A percentile compares a stretch with the other conserved stretches of the same genome.
These are phyloP conservation scores for Aspergillus kassunensis DNA, from an alignment of 495 filamentous ascomycete species.

Conservation along the genomic window DNA sequence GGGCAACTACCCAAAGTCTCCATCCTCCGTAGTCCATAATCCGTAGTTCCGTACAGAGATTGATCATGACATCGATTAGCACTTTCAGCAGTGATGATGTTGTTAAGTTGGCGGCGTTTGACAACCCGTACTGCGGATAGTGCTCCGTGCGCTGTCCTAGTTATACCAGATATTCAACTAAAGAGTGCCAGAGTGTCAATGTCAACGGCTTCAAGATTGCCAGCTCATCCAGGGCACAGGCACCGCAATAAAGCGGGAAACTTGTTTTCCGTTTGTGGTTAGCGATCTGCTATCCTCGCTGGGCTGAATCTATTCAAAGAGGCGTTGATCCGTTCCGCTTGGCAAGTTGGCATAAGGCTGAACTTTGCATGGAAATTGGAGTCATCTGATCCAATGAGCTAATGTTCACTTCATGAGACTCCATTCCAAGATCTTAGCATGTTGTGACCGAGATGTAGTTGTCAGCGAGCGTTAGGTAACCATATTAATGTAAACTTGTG, in stretches of 20 bases:
- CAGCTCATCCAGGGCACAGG: too few species aligned
- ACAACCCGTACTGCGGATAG: neutral
- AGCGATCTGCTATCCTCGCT: neutral
- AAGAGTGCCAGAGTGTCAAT: too few species aligned
- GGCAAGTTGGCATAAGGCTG: conserved; percentile 13
- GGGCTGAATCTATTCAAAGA: conserved; percentile 3
- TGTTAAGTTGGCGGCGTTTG: too few species aligned
- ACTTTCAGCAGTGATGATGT: neutral
- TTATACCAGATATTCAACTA: too few species aligned
- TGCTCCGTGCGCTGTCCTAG: too few species aligned
- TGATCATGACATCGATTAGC: neutral
- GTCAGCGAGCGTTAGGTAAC: conserved; percentile 6
- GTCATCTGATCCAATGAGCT: neutral
- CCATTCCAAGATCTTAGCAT: neutral
- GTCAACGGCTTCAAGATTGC: too few species aligned
- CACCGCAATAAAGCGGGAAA: neutral
- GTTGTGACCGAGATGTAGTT: neutral
- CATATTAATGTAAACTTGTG: neutral
- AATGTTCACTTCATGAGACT: neutral
- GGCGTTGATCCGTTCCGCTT: conserved; percentile 3
- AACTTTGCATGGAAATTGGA: neutral
- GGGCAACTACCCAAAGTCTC: too few species aligned
- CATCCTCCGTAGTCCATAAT: neutral
- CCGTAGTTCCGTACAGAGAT: neutral
- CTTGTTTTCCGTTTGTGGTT: neutral